Evolutionary conservation across 148 eudicot species (phyloP), one percentile per base, ranked within the genome.

Genomic region (Chenopodium suecicum): DNA sequence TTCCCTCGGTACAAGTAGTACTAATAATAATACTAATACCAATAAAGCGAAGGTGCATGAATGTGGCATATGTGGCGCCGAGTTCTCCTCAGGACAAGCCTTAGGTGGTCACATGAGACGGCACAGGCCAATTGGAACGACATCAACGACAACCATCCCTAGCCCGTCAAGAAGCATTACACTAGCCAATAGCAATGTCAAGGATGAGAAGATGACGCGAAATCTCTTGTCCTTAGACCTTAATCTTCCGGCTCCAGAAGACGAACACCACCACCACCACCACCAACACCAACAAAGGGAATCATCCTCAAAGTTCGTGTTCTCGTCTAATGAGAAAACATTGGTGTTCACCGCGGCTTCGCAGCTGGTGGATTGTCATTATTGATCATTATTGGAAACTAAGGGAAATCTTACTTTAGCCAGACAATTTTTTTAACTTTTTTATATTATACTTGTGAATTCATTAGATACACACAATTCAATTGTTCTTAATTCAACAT

Each of bases 241-340:
- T 20, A 92, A 92, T 75, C 89, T 89, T 37, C 98, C 98, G 0
- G 97, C 96, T 0, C 91, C 93, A 0, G 91, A 87, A 69, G 91
- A 88, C 8, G 88, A 90, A 19, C 78, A 70, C 3, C 25, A 62
- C 4, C 58, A 77, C 23, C 78, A 76, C 23, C 78, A 76, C 17
- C 69, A 77, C 88, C 88, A 87, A 64, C 85, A 87, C 12, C 80
- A 77, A 25, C 78, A 76, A 3, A 88, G 84, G 62, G 77, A 76
- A 8, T 1, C 32, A 52, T 69, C 74, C 47, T 73, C 85, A 0
- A 86, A 89, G 37, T 93, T 89, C 67, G 85, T 89, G 25, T 89
- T 91, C 74, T 62, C 84, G 0, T 20, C 90, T 3, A 90, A 85
- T 50, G 91, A 89, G 72, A 89, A 90, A 83, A 88, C 89, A 9